Conservation (phyloP, 75 land plant species). For the Chamaecyparis obtusa region DNA sequence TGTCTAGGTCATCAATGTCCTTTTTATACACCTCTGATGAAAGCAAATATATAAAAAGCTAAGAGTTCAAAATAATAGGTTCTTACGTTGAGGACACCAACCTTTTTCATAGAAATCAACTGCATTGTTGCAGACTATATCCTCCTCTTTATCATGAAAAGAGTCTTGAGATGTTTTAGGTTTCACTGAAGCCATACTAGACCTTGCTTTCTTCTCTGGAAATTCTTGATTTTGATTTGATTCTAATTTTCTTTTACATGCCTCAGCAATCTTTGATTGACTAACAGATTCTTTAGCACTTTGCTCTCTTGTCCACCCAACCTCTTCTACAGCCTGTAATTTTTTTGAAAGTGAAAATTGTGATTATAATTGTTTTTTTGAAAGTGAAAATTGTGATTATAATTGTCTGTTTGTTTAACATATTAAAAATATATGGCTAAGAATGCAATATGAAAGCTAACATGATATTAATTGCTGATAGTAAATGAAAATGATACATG, state of each 20-base stretch:
- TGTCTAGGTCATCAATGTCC: not conserved
- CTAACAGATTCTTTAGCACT: not conserved
- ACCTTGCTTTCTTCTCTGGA: conserved; percentile 9
- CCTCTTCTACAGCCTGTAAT: not conserved
- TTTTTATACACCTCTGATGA: not conserved
- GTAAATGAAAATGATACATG: not conserved
- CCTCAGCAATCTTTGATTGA: not conserved
- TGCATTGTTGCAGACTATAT: not conserved
- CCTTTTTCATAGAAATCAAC: not conserved
- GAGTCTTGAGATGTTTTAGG: not conserved
- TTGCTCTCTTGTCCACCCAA: not conserved
- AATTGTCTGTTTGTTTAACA: not conserved
- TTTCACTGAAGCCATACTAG: not conserved
- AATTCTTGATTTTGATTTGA: not conserved
- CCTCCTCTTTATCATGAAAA: not conserved
- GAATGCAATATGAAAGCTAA: not conserved
- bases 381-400: not conserved
- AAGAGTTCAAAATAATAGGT: not conserved
- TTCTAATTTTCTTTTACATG: conserved; percentile 8
- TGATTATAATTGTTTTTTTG: not conserved
- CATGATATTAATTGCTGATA: not conserved
- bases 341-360: not conserved
- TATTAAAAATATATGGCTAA: not conserved
- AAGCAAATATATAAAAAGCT: not conserved
- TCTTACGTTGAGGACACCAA: not conserved